Base-by-base conservation (phyloP, 2,329 filamentous ascomycete genomes). In the Penicillium sp. region DNA sequence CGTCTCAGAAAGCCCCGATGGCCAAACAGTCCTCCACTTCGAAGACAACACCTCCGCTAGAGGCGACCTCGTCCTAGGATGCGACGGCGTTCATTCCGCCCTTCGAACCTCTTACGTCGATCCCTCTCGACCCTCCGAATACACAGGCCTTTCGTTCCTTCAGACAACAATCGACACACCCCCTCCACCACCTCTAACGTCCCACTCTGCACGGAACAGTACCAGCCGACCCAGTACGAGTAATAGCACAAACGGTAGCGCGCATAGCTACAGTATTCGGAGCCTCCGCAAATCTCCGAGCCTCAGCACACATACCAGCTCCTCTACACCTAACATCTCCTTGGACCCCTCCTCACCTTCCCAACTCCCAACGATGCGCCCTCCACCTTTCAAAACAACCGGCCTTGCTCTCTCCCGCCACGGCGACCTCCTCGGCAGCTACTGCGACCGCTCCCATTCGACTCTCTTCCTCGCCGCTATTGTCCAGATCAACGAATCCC, bases 141-240 rank as follows among this genome's bases (percentile, higher is more conserved):
- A 80, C 65, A 74, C 78, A 3, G 78, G 78, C 26, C 73, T 80
- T 47, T 74, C 77, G 7, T 75, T 76, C 50, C 69, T 77, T 26
- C 73, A 79, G 64, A 76, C 73, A 47, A 72, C 73, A 15, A 65
- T 75, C 13, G 66, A 72, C 23, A 62, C 70, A 41, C 56, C 3
- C 75, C 4, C 79, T 78, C 58, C 79, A 81, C 66, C 69, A 70
- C 73, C 6, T 76, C 78, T 1, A 73, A 77, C 0, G 68, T 81
- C 35, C 35, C 35, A 15, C 35, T 41, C 56, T 9, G 15, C 21
- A 7, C n/a, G 64, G 78, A 79, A 56, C 9, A 58, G 56, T 11
- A 9, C 41, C 23, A 51, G 38, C 38, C 47, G 56, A 17, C 56
- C 56, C 3, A 41, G 35, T 11, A 41, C 35, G 15, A 58, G 48